These are phyloP conservation scores for Alopecurus myosuroides DNA, from an alignment of 176 grass and related monocot genomes.

Conservation along the genomic window DNA sequence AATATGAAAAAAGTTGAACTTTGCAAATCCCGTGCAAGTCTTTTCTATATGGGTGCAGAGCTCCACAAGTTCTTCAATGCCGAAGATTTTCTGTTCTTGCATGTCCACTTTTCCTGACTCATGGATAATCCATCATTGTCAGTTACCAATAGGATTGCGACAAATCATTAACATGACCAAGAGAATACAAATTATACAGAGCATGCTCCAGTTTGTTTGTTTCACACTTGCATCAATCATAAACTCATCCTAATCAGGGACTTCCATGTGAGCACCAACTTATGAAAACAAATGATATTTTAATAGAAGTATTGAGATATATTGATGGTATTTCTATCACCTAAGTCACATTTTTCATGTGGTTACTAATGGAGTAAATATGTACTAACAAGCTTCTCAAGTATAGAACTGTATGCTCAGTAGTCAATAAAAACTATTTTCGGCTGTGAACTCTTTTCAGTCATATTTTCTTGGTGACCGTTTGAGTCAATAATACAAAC, in stretches of 20 bases:
- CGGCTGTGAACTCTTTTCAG: background rate
- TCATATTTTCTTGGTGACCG: background rate
- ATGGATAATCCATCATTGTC: background rate
- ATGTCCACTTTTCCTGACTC: conserved; percentile 12
- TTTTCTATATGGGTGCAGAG: conserved; percentile 21
- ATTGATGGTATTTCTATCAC: background rate
- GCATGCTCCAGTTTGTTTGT: background rate
- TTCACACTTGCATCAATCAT: background rate
- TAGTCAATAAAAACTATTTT: background rate
- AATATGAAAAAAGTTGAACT: conserved; percentile 24
- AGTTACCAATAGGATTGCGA: background rate
- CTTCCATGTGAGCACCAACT: background rate
- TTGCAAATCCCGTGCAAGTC: conserved; percentile 14
- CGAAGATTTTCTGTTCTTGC: conserved; percentile 27
- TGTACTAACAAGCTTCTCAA: background rate
- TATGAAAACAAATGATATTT: background rate
- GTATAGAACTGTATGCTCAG: background rate
- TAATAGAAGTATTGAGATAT: background rate
- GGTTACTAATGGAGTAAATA: background rate
- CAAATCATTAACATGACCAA: background rate
- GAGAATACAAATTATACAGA: background rate
- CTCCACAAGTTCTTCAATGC: background rate
- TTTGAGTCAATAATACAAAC: background rate
- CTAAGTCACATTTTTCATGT: background rate
- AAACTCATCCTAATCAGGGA: background rate